Evolutionary conservation across 805 yeast species (phyloP).

Genomic region (Helenozyma rhizophorensis): DNA sequence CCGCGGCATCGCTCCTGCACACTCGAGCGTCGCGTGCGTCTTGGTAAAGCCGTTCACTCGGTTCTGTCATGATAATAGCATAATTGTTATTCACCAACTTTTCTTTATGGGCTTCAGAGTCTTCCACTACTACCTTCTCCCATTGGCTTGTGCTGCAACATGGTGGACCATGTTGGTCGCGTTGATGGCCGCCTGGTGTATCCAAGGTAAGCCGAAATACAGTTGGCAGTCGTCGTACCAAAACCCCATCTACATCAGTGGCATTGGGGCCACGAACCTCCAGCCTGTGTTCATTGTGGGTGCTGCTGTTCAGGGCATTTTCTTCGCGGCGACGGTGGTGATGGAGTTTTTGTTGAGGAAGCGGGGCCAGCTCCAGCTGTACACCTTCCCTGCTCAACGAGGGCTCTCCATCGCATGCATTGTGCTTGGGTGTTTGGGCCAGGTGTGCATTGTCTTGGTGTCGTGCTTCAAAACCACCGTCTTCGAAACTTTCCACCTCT

Average conservation of each 20-base stretch:
- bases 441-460: conserved; percentile 69
- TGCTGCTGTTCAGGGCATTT: conserved; percentile 70
- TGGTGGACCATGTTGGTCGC: conserved; percentile 95
- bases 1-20: too few relatives aligned
- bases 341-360: conserved; percentile 62
- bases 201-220: conserved; percentile 73
- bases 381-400: conserved; percentile 39
- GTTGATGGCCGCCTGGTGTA: conserved; percentile 71
- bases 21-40: too few relatives aligned
- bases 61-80: too few relatives aligned
- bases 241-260: conserved; percentile 68
- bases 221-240: conserved; percentile 43
- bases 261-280: conserved; percentile 82
- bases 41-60: too few relatives aligned
- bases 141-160: conserved; percentile 58
- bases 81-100: too few relatives aligned
- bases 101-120: too few relatives aligned
- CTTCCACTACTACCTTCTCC: conserved; percentile 56
- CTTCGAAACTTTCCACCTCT: conserved; percentile 53
- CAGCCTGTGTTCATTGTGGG: conserved; percentile 83
- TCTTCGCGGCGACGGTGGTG: conserved; percentile 59
- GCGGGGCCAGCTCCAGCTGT: conserved; percentile 52
- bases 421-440: conserved; percentile 52
- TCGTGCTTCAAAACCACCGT: conserved; percentile 64
- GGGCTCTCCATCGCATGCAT: conserved; percentile 38